Evolutionary conservation across 352 stramenopile genomes (phyloP), one percentile per base, ranked within the genome.

Genomic region (Globisporangium solare): DNA sequence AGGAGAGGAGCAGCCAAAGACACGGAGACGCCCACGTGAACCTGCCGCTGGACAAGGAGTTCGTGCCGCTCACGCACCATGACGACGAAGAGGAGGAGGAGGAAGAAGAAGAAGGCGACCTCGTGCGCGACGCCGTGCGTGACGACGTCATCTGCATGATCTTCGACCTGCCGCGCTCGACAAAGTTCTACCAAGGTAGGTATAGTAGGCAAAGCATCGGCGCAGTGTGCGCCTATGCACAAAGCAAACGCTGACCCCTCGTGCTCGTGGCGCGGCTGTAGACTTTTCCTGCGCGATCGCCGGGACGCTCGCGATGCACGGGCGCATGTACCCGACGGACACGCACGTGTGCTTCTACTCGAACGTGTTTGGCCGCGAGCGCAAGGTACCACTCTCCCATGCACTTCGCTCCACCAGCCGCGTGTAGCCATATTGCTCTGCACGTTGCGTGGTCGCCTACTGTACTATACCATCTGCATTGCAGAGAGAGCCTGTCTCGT

Each of bases 101-200:
- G 11, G 51, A 56, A 3, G 66, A 70, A 18, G 51, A 56, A 3
- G 66, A 70, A 18, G 47, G 62, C 18, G 71, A 71, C 22, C 54
- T 63, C 24, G 60, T 61, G 51, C 71, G 77, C 50, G 75, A 92
- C 49, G 55, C 78, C 7, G 60, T 89, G 60, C 76, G 84, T 18
- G 74, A 91, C 58, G 80, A 92, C 64, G 82, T 94, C 56, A 90
- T 94, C 63, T 89, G 84, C 68, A 88, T 80, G 75, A 92, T 94
- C 66, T 92, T 92, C 60, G 78, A 90, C 58, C 60, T 94, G 46
- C 84, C 82, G 13, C 56, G 70, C 32, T 74, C 70, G 31, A 94
- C 80, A 40, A 71, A 73, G 42, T 92, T 94, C 61, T 88, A 89
- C 63, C 68, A 86, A 87, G 81, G 83, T 92, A 39, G 0, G 51